phyloP scores from a whole-genome alignment of 192 early-diverging fungal species.

The Coemansia guatemalensis region DNA sequence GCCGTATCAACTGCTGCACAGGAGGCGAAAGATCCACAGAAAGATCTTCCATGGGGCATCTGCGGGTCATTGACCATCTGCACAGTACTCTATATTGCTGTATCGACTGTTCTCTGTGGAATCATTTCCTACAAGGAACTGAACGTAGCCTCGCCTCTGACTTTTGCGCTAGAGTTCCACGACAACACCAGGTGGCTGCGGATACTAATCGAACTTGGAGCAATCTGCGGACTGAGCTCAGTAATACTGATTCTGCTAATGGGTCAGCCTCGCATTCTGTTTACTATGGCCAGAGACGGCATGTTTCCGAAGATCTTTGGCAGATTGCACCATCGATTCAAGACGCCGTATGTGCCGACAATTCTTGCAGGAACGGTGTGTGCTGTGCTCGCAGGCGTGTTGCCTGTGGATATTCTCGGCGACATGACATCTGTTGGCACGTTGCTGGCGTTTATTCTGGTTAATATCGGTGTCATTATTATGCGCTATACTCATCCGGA shows the following conservation, averaged over 20 bases:
- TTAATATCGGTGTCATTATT: conserved; percentile 73
- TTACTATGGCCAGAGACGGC: conserved; percentile 86
- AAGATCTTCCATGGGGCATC: conserved; percentile 87
- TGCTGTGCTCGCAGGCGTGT: conserved; percentile 65
- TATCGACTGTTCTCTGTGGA: conserved; percentile 72
- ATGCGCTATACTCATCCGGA: conserved; percentile 75
- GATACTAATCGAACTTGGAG: conserved; percentile 75
- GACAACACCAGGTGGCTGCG: conserved; percentile 66
- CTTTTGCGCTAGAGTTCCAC: conserved; percentile 40
- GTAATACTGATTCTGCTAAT: conserved; percentile 76
- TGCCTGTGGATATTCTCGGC: conserved; percentile 81
- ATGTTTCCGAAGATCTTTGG: conserved; percentile 73
- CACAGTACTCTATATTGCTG: conserved; percentile 75
- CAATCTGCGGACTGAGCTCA: conserved; percentile 72
- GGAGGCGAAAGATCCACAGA: conserved; percentile 76
- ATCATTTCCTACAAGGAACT: conserved; percentile 61
- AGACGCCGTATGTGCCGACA: conserved; percentile 77
- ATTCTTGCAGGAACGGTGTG: conserved; percentile 63
- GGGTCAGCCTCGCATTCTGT: conserved; percentile 86
- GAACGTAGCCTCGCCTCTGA: conserved; percentile 58
- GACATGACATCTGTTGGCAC: conserved; percentile 87
- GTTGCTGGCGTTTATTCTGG: conserved; percentile 80
- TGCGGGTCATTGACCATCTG: conserved; percentile 74
- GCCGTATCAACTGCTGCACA: conserved; percentile 82
- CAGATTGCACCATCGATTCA: conserved; percentile 67